Evolutionary conservation across 805 yeast genomes (phyloP).

Genomic region (Lipomyces spencermartinsiae): DNA sequence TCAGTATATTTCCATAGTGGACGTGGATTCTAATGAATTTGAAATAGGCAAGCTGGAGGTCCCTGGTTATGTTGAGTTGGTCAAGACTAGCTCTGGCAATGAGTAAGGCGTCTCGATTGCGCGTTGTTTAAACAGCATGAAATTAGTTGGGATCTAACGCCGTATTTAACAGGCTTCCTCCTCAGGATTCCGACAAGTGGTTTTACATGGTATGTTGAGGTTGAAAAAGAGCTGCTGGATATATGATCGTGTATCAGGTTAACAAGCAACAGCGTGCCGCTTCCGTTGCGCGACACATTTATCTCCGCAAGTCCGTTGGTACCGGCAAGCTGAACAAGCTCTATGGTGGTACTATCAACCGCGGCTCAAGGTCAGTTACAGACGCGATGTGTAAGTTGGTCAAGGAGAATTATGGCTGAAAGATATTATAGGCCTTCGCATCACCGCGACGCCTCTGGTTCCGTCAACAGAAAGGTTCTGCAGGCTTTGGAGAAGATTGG

Average conservation of each 20-base stretch:
- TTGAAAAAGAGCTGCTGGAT: conserved; percentile 4
- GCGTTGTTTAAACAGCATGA: not conserved
- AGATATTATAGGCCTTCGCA: conserved; percentile 69
- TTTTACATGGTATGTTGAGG: conserved; percentile 63
- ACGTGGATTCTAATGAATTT: conserved; percentile 1
- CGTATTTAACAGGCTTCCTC: conserved; percentile 69
- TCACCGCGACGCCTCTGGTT: conserved; percentile 99
- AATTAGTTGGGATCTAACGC: not conserved
- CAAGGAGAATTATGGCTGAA: not conserved
- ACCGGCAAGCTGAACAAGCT: conserved; percentile 98
- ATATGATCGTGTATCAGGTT: not conserved
- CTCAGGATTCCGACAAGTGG: conserved; percentile 99
- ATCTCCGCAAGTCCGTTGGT: conserved; percentile 99
- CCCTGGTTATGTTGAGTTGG: conserved; percentile 99
- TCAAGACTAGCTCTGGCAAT: conserved; percentile 98
- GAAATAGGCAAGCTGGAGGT: conserved; percentile 81
- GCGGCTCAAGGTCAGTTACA: conserved; percentile 77
- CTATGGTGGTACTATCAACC: conserved; percentile 99
- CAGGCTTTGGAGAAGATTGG: conserved; percentile 99
- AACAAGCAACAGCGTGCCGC: conserved; percentile 84
- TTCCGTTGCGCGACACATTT: conserved; percentile 99
- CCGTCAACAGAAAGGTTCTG: conserved; percentile 97
- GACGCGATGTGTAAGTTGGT: not conserved
- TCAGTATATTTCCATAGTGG: not conserved
- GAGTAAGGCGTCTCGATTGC: conserved; percentile 51